These are phyloP conservation scores for Cutaneotrichosporon dermatis DNA, from an alignment of 1,284 basidiomycete species.

Conservation along the genomic window DNA sequence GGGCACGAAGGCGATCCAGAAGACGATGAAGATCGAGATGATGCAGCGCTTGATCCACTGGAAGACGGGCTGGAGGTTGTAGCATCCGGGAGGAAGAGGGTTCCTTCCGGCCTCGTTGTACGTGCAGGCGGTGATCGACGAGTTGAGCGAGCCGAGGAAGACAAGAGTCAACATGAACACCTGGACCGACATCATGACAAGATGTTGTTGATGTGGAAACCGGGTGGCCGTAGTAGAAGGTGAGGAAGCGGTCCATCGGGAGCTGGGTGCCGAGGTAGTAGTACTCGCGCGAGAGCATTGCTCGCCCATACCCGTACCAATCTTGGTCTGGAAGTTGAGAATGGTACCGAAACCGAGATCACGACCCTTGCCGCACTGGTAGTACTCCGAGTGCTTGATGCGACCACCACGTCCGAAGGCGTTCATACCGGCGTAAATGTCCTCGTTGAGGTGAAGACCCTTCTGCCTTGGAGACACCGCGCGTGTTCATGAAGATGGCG, in stretches of 20 bases:
- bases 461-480: conserved; percentile 99
- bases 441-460: conserved; percentile 95
- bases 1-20: conserved; percentile 89
- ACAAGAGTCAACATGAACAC: conserved; percentile 83
- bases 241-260: conserved; percentile 95
- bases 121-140: conserved; percentile 68
- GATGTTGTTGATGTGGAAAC: conserved; percentile 99
- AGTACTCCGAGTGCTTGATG: conserved; percentile 99
- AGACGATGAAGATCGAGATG: conserved; percentile 92
- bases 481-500: conserved; percentile 95
- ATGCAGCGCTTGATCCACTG: conserved; percentile 91
- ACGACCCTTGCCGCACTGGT: conserved; percentile 94
- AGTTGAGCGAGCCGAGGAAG: conserved; percentile 85
- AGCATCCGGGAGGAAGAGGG: conserved; percentile 62
- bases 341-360: conserved; percentile 99
- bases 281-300: conserved; percentile 99
- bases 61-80: conserved; percentile 82
- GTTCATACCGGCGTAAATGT: conserved; percentile 99
- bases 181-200: conserved; percentile 91
- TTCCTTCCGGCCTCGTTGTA: conserved; percentile 66
- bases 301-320: conserved; percentile 99
- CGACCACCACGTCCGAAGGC: conserved; percentile 93
- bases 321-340: conserved; percentile 99
- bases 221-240: conserved; percentile 99
- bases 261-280: conserved; percentile 98